These are phyloP conservation scores for Prunus mume DNA, from an alignment of 306 rosid genomes.

Conservation along the genomic window DNA sequence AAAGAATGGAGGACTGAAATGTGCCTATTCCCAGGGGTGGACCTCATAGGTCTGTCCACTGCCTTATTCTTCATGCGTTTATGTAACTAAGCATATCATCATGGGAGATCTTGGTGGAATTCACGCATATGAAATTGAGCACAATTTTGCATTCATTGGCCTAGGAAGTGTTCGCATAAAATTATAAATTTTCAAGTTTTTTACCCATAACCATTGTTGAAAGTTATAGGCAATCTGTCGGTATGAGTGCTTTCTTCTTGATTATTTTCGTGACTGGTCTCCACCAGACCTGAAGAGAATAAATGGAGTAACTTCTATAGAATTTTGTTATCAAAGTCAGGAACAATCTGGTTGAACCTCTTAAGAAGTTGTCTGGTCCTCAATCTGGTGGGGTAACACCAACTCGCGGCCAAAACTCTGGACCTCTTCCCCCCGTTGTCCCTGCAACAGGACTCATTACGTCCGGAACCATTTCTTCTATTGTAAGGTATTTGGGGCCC, in stretches of 20 bases:
- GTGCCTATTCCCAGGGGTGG: constrained; percentile 85
- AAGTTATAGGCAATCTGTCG: neutral
- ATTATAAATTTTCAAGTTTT: neutral
- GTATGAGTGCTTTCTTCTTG: no score
- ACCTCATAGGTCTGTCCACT: constrained; percentile 66
- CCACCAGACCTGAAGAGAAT: neutral
- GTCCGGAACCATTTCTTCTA: constrained; percentile 80
- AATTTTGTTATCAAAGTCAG: neutral
- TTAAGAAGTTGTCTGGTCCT: constrained; percentile 92
- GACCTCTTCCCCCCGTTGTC: constrained; percentile 82
- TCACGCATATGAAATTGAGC: no score
- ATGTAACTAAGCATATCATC: neutral
- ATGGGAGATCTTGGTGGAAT: neutral
- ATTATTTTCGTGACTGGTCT: no score
- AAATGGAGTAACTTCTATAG: neutral
- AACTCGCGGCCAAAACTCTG: constrained; percentile 73
- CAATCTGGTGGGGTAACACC: constrained; percentile 81
- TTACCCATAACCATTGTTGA: neutral
- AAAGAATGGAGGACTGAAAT: constrained; percentile 62
- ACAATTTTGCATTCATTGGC: neutral
- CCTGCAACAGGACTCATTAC: constrained; percentile 92
- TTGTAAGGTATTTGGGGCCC: constrained; percentile 29
- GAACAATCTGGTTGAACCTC: constrained; percentile 43
- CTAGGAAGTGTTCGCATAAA: neutral
- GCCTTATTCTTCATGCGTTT: neutral